phyloP scores from a whole-genome alignment of 1,284 basidiomycete genomes.

The Waitea zeae region DNA sequence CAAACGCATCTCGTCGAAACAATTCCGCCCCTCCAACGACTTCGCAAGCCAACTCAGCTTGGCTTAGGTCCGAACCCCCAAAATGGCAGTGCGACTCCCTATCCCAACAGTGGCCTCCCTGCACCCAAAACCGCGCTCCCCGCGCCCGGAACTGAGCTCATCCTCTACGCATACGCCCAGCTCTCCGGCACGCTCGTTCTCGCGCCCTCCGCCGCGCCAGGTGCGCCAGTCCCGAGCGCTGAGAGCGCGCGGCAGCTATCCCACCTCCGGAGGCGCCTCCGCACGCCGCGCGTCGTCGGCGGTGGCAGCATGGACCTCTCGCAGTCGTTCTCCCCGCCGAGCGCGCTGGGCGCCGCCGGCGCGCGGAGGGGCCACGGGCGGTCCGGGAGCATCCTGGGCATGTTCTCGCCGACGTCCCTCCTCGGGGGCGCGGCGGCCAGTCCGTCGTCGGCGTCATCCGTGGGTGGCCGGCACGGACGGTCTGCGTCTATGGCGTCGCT shows the following conservation, averaged over 20 bases:
- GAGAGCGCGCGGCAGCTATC: conserved; percentile 25
- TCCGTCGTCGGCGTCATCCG: conserved; percentile 1
- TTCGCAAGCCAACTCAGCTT: conserved; percentile 23
- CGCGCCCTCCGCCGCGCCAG: conserved; percentile 12
- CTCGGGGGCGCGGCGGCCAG: conserved; percentile 12
- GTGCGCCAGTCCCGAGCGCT: conserved; percentile 10
- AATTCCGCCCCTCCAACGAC: too few relatives aligned
- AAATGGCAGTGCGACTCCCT: conserved; percentile 18
- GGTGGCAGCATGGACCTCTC: conserved; percentile 67
- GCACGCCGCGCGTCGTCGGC: conserved; percentile 35
- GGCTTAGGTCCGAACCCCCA: too few relatives aligned
- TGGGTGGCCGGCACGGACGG: conserved; percentile 9
- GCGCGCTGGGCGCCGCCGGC: background rate
- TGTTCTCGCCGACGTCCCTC: conserved; percentile 24
- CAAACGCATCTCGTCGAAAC: too few relatives aligned
- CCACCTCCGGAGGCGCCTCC: conserved; percentile 28
- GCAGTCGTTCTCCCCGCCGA: conserved; percentile 16
- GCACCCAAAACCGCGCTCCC: conserved; percentile 20
- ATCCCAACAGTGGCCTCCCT: conserved; percentile 19
- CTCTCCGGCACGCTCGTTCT: conserved; percentile 51
- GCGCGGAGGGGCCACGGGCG: conserved; percentile 22
- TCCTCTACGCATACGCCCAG: conserved; percentile 82
- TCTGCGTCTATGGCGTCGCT: conserved; percentile 10
- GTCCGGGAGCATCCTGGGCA: conserved; percentile 32
- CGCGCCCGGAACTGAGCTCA: conserved; percentile 33